Evolutionary conservation across 2,329 filamentous ascomycete genomes (phyloP).

Genomic region (Microcyclosporella mali): DNA sequence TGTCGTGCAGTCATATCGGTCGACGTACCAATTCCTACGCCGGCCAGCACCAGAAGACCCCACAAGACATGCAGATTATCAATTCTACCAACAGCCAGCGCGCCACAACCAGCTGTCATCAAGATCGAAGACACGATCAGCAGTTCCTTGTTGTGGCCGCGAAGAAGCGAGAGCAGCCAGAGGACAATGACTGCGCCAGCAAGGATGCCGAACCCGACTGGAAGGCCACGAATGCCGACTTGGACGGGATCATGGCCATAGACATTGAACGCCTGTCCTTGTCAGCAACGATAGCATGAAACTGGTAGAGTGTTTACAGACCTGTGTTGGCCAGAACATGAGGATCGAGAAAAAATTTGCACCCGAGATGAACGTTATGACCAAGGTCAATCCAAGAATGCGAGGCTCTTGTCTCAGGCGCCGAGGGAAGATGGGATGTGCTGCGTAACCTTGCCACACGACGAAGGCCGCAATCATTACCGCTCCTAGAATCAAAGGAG

Average conservation of each 20-base stretch:
- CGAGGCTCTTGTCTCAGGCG: constrained; percentile 24
- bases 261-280: constrained; percentile 43
- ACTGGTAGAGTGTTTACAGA: not conserved
- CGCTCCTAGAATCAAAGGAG: constrained; percentile 29
- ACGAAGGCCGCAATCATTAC: constrained; percentile 29
- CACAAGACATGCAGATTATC: constrained; percentile 27
- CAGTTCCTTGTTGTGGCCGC: constrained; percentile 55
- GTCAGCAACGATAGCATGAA: constrained; percentile 38
- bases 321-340: constrained; percentile 7
- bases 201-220: constrained; percentile 58
- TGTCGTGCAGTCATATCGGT: not conserved
- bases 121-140: constrained; percentile 55
- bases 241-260: constrained; percentile 53
- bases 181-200: constrained; percentile 55
- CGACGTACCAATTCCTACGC: constrained; percentile 53
- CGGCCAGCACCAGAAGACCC: constrained; percentile 45
- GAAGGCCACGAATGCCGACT: constrained; percentile 58
- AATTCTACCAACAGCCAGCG: constrained; percentile 25
- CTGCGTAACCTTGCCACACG: constrained; percentile 28
- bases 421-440: constrained; percentile 17
- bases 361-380: constrained; percentile 36
- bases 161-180: constrained; percentile 52
- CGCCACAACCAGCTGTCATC: constrained; percentile 55
- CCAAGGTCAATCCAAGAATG: constrained; percentile 32
- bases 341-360: constrained; percentile 38